A percentile compares a stretch with the other conserved stretches of the same genome.
Evolutionary conservation across 2,329 filamentous ascomycete species (phyloP).

Genomic region (Pyrenophora graminea): DNA sequence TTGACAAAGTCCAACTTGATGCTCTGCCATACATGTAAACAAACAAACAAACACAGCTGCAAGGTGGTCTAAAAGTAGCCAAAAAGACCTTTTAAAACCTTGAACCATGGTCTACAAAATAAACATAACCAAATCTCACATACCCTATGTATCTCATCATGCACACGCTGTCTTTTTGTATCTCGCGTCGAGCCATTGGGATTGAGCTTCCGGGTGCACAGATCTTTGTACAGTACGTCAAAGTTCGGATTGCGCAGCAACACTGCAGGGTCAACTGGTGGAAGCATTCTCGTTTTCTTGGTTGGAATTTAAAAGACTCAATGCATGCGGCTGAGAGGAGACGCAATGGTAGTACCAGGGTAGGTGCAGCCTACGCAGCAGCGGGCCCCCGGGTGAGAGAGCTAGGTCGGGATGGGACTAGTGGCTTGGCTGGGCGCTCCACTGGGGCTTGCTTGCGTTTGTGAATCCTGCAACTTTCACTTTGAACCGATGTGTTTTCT

Average conservation of each 20-base stretch:
- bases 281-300: constrained; percentile 41
- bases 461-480: too few relatives aligned
- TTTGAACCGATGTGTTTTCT: too few relatives aligned
- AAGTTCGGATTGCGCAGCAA: constrained; percentile 51
- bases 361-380: constrained; percentile 1
- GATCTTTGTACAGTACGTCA: constrained; percentile 51
- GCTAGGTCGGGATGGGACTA: constrained; percentile 6
- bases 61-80: too few relatives aligned
- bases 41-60: not conserved
- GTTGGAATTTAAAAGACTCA: not conserved
- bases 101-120: not conserved
- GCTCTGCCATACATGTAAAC: not conserved
- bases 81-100: too few relatives aligned
- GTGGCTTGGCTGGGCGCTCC: constrained; percentile 7
- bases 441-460: too few relatives aligned
- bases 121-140: constrained; percentile 5
- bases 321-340: not conserved
- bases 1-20: not conserved
- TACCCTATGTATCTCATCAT: constrained; percentile 48
- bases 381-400: not conserved
- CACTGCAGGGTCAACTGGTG: constrained; percentile 45
- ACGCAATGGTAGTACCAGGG: constrained; percentile 1
- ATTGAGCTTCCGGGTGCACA: constrained; percentile 50
- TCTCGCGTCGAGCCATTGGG: constrained; percentile 51
- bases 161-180: constrained; percentile 49